These are phyloP conservation scores for Athelia psychrophila DNA, from an alignment of 1,284 basidiomycete species.

Conservation along the genomic window DNA sequence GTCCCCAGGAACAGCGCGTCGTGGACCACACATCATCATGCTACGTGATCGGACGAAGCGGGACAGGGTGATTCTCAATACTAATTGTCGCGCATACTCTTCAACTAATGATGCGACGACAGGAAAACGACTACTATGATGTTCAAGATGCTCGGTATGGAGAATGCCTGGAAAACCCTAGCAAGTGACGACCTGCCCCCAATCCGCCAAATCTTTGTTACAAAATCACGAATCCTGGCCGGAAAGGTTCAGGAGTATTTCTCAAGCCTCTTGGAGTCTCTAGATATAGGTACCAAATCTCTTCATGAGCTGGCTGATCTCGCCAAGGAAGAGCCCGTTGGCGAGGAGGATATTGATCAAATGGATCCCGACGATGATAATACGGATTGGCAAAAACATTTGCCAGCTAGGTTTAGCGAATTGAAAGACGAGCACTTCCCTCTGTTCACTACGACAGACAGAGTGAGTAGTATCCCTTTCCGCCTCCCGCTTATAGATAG, in stretches of 20 bases:
- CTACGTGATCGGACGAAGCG: constrained; percentile 69
- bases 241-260: constrained; percentile 68
- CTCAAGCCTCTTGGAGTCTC: constrained; percentile 45
- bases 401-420: constrained; percentile 55
- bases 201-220: constrained; percentile 71
- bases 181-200: constrained; percentile 27
- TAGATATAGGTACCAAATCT: constrained; percentile 37
- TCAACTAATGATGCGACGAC: constrained; percentile 46
- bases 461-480: constrained; percentile 34
- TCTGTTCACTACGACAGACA: constrained; percentile 65
- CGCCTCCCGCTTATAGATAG: neutral
- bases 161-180: constrained; percentile 43
- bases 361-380: constrained; percentile 55
- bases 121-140: constrained; percentile 78
- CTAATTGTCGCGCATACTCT: constrained; percentile 22
- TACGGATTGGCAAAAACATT: constrained; percentile 38
- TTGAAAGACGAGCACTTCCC: constrained; percentile 66
- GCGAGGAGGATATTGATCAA: constrained; percentile 31
- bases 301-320: constrained; percentile 32
- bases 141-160: constrained; percentile 69
- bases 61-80: constrained; percentile 61
- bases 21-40: constrained; percentile 60
- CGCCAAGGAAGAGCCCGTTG: constrained; percentile 16
- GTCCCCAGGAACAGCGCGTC: constrained; percentile 56
- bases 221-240: constrained; percentile 60